Percentiles rank a stretch among this genome's conserved stretches.
phyloP scores from a whole-genome alignment of 2,329 filamentous ascomycete genomes.

The Exophiala mesophila region DNA sequence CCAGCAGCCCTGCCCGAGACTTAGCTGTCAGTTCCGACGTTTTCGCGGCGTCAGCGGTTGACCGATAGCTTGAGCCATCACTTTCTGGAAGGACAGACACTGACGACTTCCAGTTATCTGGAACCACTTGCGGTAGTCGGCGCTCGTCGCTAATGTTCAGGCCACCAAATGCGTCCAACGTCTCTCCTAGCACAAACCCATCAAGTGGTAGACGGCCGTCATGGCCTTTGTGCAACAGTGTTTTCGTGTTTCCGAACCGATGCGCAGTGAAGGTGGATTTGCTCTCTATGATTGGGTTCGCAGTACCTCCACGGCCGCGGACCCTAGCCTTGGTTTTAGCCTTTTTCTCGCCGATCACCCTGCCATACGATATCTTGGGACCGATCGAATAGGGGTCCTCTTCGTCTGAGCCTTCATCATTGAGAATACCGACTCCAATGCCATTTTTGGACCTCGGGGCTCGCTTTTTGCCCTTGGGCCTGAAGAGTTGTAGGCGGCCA shows the following conservation, averaged over 20 bases:
- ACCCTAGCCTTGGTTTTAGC: conserved; percentile 62
- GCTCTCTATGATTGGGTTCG: conserved; percentile 60
- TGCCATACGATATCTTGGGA: conserved; percentile 82
- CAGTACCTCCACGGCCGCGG: conserved; percentile 44
- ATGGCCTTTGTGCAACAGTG: conserved; percentile 63
- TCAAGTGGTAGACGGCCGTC: conserved; percentile 61
- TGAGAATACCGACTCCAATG: conserved; percentile 82
- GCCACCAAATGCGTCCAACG: conserved; percentile 44
- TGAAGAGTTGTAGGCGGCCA: conserved; percentile 31
- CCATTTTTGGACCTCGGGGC: conserved; percentile 58
- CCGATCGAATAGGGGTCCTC: conserved; percentile 92
- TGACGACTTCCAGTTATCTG: conserved; percentile 64
- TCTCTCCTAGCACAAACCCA: conserved; percentile 53
- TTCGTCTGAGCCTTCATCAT: conserved; percentile 90
- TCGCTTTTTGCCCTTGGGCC: conserved; percentile 29
- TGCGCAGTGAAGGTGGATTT: conserved; percentile 74
- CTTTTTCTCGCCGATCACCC: conserved; percentile 73
- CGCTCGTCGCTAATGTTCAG: conserved; percentile 42
- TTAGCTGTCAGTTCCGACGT: conserved; percentile 69
- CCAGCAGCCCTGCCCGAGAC: conserved; percentile 71
- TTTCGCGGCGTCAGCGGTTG: conserved; percentile 55
- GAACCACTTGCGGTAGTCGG: conserved; percentile 41
- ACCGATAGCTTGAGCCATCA: conserved; percentile 43
- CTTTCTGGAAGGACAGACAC: conserved; percentile 34
- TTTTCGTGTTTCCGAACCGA: conserved; percentile 46